Conservation (phyloP, 1,284 basidiomycete species). For the Mycena sp. region DNA sequence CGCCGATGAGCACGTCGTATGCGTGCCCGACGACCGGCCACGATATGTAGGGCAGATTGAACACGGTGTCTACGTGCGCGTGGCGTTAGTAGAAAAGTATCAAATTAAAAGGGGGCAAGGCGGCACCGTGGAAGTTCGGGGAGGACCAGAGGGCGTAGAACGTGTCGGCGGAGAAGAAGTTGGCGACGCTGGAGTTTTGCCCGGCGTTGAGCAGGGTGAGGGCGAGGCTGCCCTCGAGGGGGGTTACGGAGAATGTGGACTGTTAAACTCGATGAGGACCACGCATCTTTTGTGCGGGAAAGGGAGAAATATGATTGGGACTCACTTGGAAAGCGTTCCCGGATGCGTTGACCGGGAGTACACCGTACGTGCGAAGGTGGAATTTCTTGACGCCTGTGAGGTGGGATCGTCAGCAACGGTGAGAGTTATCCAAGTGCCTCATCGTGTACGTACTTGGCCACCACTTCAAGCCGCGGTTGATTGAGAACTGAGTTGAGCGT, state of each 20-base stretch:
- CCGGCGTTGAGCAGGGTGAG: constrained; percentile 41
- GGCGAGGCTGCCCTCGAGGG: constrained; percentile 40
- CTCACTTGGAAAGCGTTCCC: constrained; percentile 47
- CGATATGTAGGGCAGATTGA: constrained; percentile 40
- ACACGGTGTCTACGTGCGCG: constrained; percentile 44
- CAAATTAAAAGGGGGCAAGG: background rate
- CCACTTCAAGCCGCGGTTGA: no score
- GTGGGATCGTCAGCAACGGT: background rate
- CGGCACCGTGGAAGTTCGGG: constrained; percentile 46
- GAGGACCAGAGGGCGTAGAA: constrained; percentile 44
- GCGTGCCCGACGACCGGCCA: constrained; percentile 48
- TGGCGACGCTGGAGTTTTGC: constrained; percentile 43
- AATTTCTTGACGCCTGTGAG: constrained; percentile 43
- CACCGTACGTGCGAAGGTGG: constrained; percentile 45
- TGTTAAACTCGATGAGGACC: constrained; percentile 9
- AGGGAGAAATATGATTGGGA: background rate
- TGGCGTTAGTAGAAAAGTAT: background rate
- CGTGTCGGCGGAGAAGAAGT: constrained; percentile 42
- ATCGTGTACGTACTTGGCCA: constrained; percentile 48
- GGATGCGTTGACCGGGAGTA: constrained; percentile 34
- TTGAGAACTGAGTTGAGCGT: no score
- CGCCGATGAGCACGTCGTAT: constrained; percentile 49
- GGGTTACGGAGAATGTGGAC: constrained; percentile 47
- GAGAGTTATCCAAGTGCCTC: background rate
- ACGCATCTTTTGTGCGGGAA: background rate